Percentiles rank a stretch among this genome's conserved stretches.
phyloP scores from a whole-genome alignment of 2,329 filamentous ascomycete species.

The Fusarium sp. region DNA sequence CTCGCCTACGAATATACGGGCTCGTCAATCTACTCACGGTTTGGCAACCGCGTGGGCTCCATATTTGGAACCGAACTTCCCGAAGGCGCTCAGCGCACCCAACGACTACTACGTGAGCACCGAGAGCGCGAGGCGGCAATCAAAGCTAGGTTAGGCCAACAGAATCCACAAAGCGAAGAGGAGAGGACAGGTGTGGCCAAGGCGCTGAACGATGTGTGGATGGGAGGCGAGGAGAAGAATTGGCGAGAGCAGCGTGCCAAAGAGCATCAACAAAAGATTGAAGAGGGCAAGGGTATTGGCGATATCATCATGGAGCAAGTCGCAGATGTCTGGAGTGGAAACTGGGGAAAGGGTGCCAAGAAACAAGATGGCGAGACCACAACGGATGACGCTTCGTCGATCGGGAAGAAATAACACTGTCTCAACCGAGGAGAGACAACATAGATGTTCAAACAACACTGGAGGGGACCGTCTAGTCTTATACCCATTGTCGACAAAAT shows the following conservation, averaged over 20 bases:
- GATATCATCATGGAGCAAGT: constrained; percentile 67
- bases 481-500: neutral
- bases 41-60: constrained; percentile 53
- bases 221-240: constrained; percentile 64
- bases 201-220: constrained; percentile 62
- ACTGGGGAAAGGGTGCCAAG: constrained; percentile 45
- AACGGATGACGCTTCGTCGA: constrained; percentile 12
- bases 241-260: constrained; percentile 63
- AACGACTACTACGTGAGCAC: constrained; percentile 58
- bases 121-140: constrained; percentile 49
- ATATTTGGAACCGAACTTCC: constrained; percentile 64
- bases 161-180: constrained; percentile 31
- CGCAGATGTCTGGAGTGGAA: constrained; percentile 60
- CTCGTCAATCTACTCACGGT: constrained; percentile 59
- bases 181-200: constrained; percentile 46
- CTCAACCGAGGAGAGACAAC: constrained; percentile 35
- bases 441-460: neutral
- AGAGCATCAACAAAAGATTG: constrained; percentile 62
- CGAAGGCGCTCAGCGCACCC: constrained; percentile 61
- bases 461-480: neutral
- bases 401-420: constrained; percentile 36
- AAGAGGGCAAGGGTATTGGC: constrained; percentile 64
- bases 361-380: constrained; percentile 41
- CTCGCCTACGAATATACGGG: constrained; percentile 67
- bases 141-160: constrained; percentile 30